Conservation (phyloP, 345 rosid genomes). For the Gossypium australe region DNA sequence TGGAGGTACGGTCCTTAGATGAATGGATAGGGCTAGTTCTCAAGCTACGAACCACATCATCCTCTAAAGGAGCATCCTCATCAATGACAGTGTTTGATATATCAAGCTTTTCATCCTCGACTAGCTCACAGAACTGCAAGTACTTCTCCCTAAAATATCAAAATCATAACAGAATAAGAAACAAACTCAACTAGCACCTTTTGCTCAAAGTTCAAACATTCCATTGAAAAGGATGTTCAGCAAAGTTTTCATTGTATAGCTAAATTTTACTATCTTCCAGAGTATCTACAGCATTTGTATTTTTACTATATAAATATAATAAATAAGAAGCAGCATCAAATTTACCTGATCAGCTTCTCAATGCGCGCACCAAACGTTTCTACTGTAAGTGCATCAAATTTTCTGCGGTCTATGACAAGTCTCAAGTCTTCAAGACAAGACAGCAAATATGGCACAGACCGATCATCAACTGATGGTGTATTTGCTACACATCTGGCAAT, state of each 20-base stretch:
- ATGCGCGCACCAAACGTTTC: constrained; percentile 95
- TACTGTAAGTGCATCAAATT: constrained; percentile 90
- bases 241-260: neutral
- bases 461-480: constrained; percentile 73
- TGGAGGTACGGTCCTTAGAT: constrained; percentile 88
- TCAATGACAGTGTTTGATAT: constrained; percentile 77
- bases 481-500: constrained; percentile 91
- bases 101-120: constrained; percentile 89
- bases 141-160: constrained; percentile 74
- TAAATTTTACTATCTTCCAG: neutral
- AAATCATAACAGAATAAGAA: constrained; percentile 7
- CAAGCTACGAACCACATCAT: constrained; percentile 91
- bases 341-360: constrained; percentile 85
- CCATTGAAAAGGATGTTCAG: neutral
- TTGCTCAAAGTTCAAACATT: constrained; percentile 6
- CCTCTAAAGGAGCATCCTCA: constrained; percentile 96
- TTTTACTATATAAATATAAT: neutral
- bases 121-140: constrained; percentile 89
- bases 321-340: constrained; percentile 18
- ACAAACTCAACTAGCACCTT: constrained; percentile 7
- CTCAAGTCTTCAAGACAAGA: constrained; percentile 82
- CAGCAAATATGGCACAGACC: constrained; percentile 57
- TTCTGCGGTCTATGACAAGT: constrained; percentile 77
- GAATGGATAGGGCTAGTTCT: constrained; percentile 89
- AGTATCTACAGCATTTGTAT: neutral